These are phyloP conservation scores for Atkinsonella texensis DNA, from an alignment of 2,329 filamentous ascomycete genomes.

Conservation along the genomic window DNA sequence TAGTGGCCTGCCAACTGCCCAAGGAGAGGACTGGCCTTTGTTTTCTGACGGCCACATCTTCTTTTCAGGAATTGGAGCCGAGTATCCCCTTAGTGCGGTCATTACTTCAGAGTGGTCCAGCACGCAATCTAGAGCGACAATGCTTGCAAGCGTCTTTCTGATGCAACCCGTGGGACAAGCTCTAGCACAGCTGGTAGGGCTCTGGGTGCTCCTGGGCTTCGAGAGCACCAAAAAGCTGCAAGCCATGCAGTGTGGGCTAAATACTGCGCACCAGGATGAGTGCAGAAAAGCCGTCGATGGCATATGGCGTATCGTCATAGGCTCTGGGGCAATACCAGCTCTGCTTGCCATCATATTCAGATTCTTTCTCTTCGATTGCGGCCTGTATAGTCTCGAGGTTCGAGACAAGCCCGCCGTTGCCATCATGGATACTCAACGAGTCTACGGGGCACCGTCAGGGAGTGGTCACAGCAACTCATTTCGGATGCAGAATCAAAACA, in stretches of 20 bases:
- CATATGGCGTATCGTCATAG: constrained; percentile 57
- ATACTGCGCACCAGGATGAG: constrained; percentile 30
- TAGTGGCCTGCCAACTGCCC: not conserved
- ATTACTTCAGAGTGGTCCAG: constrained; percentile 56
- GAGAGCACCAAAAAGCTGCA: constrained; percentile 28
- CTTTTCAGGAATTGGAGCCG: constrained; percentile 48
- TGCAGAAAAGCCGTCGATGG: constrained; percentile 40
- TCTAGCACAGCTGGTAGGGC: constrained; percentile 48
- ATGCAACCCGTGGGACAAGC: constrained; percentile 60
- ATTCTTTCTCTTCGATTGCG: constrained; percentile 54
- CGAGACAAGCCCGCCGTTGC: constrained; percentile 48
- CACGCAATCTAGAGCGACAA: constrained; percentile 51
- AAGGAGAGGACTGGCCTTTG: not conserved
- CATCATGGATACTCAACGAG: constrained; percentile 45
- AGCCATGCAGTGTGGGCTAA: constrained; percentile 35
- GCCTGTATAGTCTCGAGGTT: constrained; percentile 53
- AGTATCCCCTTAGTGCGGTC: constrained; percentile 55
- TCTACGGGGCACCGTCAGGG: constrained; percentile 34
- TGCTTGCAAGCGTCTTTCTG: constrained; percentile 56
- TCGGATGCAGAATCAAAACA: constrained; percentile 11
- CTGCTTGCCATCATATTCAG: constrained; percentile 53
- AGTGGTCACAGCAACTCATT: constrained; percentile 9
- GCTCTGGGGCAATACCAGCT: constrained; percentile 51
- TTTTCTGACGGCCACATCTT: not conserved
- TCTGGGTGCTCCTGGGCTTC: constrained; percentile 38